phyloP scores from a whole-genome alignment of 805 yeast genomes.

The Cyberlindnera japonica region DNA sequence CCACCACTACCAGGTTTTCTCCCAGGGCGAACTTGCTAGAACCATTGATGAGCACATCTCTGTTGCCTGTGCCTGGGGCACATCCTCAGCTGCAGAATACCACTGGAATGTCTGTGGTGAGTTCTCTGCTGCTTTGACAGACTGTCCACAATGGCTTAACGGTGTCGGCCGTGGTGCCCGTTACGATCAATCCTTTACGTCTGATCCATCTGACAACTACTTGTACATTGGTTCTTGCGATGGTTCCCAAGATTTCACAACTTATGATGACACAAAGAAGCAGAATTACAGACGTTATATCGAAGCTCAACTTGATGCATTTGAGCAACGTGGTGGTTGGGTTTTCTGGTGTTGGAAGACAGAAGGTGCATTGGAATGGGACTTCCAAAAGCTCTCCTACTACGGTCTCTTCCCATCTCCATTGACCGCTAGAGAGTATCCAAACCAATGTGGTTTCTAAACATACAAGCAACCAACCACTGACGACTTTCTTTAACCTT shows the following conservation, averaged over 20 bases:
- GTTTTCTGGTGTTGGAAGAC: constrained; percentile 93
- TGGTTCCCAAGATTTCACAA: constrained; percentile 38
- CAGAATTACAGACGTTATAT: constrained; percentile 61
- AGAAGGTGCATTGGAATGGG: constrained; percentile 84
- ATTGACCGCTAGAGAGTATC: constrained; percentile 59
- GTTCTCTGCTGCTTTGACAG: constrained; percentile 90
- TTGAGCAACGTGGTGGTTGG: constrained; percentile 78
- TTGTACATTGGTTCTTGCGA: constrained; percentile 60
- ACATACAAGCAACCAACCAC: not conserved
- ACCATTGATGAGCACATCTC: constrained; percentile 58
- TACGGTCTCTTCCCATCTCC: constrained; percentile 80
- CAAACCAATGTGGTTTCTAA: constrained; percentile 53
- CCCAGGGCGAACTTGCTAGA: constrained; percentile 54
- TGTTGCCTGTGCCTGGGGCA: constrained; percentile 50
- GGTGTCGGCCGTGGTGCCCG: constrained; percentile 85
- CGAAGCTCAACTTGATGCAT: constrained; percentile 91
- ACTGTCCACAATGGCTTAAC: constrained; percentile 84
- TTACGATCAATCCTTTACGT: constrained; percentile 56
- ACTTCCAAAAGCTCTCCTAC: constrained; percentile 54
- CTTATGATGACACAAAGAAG: constrained; percentile 61
- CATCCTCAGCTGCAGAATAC: constrained; percentile 42
- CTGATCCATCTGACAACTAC: constrained; percentile 32
- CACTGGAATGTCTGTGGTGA: constrained; percentile 84
- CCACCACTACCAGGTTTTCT: constrained; percentile 87
- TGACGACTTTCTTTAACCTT: no score